Evolutionary conservation across 768 basidiomycete genomes (phyloP), one percentile per base, ranked within the genome.

Genomic region (Suillus placidus): DNA sequence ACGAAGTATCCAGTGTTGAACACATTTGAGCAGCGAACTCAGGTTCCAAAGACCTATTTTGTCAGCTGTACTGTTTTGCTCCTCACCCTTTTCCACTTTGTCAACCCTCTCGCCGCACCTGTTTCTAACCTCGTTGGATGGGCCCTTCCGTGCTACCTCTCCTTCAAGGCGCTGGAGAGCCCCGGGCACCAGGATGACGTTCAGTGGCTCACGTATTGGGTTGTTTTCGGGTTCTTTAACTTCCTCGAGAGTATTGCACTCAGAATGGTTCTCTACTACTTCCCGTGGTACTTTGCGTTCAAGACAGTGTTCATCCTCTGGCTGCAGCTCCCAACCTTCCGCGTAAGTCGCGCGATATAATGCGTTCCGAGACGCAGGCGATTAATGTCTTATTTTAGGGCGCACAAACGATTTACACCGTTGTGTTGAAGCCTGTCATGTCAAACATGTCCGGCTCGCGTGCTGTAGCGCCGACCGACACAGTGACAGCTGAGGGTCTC

Each of bases 161-260:
- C 95, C 61, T 88, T 98, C 83, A 92, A 91, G 80, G 96, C 97
- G 35, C 87, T 99, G 74, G 97, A 99, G 79, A 79, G 85, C 6
- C 93, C 94, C n/a, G 83, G 86, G 3, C 83, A 88, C 66, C 84
- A 89, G 70, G 94, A 97, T 70, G 93, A 97, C 79, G 83, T 91
- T 72, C 95, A 97, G 80, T 98, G 95, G 95, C 85, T 98, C 74
- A 97, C 96, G 3, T 99, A 99, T 84, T 99, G 97, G 97, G 85
- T 93, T 74, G 86, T 97, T 62, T 96, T 97, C 71, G 95, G 94
- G 63, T 91, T 89, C 79, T 90, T 97, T 86, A 97, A 91, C 83
- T 93, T 97, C 80, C 72, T 93, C 66, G 97, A 98, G 81, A 90
- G 87, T 73, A 85, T 97, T 71, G 93, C 92, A 61, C 83, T 93